These are phyloP conservation scores for Trichoderma gracile DNA, from an alignment of 2,329 filamentous ascomycete genomes.

Conservation along the genomic window DNA sequence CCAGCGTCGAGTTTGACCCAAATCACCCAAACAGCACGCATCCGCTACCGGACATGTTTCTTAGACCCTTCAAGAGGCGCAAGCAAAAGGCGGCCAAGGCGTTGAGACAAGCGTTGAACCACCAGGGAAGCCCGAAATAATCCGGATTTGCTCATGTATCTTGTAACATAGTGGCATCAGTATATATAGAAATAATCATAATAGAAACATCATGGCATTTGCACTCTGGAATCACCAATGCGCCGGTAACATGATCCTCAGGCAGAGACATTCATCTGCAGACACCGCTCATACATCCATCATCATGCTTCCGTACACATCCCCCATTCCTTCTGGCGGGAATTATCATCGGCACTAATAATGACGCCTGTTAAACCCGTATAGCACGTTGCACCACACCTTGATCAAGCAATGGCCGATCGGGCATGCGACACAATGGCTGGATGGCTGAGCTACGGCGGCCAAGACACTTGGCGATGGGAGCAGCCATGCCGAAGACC, in stretches of 20 bases:
- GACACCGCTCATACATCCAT: background rate
- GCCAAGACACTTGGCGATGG: constrained; percentile 21
- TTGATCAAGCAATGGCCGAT: background rate
- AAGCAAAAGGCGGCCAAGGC: constrained; percentile 56
- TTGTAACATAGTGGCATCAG: constrained; percentile 7
- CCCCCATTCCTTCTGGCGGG: background rate
- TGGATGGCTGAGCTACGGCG: background rate
- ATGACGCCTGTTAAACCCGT: background rate
- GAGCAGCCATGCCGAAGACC: background rate
- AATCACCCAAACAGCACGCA: constrained; percentile 72
- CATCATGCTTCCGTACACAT: background rate
- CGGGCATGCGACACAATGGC: constrained; percentile 12
- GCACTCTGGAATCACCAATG: background rate
- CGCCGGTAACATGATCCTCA: too few relatives aligned
- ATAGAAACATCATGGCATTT: background rate
- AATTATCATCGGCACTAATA: background rate
- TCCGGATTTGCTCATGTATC: background rate
- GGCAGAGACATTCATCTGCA: background rate
- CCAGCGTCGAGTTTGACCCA: constrained; percentile 66
- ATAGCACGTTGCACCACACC: background rate
- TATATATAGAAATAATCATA: background rate
- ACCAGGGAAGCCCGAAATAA: constrained; percentile 16
- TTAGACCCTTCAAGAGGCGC: constrained; percentile 54
- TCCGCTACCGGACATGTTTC: constrained; percentile 61
- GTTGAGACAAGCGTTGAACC: constrained; percentile 39